Base-by-base conservation (phyloP, 306 rosid species). In the Corylus americana region DNA sequence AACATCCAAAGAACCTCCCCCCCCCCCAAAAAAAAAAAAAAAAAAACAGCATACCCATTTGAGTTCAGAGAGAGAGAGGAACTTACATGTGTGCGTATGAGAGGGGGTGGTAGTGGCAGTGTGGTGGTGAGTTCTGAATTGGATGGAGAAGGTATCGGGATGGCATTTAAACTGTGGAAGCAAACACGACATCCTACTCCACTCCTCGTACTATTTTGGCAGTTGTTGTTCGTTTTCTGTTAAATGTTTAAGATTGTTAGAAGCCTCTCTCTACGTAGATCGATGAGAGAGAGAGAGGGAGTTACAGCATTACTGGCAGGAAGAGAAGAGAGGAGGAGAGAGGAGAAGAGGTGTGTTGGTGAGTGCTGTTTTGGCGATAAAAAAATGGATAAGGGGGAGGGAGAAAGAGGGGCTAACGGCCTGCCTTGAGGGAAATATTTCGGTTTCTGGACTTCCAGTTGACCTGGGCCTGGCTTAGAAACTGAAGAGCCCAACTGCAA, bases 101-200 rank as follows among this genome's bases (percentile, higher is more conserved):
- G 83, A 64, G 25, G 74, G 70, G 50, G 57, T 31, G 54, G 80
- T 27, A 45, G 57, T 70, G 70, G 74, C 69, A 61, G 67, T 35
- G 64, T 77, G 58, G 37, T 74, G 63, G 70, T 74, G 88, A 51
- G 87, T 78, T 85, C 89, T 78, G 86, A 92, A 85, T 55, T 77
- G 89, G 75, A 74, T 75, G 45, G 81, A 74, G 83, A 86, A 89
- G 66, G 90, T 75, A 76, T 88, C 90, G 0, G 90, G 91, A 39
- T 85, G 86, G 74, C 91, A 89, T 77, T 88, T 92, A 85, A 92
- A 89, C 78, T 89, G 96, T 0, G 97, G 93, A 85, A 91, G 85
- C 70, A 92, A 86, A 85, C 93, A 92, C 58, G 95, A 92, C 97
- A 92, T 92, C 78, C 81, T 80, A 77, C 61, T 45, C 42, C 14